Evolutionary conservation across 805 yeast species (phyloP).

Genomic region (Yamadazyma phyllophila): DNA sequence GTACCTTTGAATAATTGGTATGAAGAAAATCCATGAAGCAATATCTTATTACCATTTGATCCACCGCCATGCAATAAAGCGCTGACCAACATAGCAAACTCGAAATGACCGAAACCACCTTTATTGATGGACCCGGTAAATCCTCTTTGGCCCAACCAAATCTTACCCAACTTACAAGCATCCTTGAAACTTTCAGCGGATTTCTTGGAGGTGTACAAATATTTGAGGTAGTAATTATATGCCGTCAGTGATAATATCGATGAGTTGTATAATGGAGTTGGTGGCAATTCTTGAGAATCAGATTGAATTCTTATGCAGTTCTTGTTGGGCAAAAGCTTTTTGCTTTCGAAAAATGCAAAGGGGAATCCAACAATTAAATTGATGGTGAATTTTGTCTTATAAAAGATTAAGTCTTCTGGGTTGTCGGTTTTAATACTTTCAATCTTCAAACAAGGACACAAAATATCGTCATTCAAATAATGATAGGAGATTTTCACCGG

Average conservation of each 20-base stretch:
- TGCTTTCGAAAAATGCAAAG: constrained; percentile 63
- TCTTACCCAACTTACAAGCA: constrained; percentile 80
- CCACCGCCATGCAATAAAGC: constrained; percentile 85
- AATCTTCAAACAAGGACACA: constrained; percentile 71
- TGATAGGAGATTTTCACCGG: constrained; percentile 63
- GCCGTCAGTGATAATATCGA: constrained; percentile 69
- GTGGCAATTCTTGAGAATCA: constrained; percentile 46
- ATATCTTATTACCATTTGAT: constrained; percentile 65
- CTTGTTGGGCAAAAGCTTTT: constrained; percentile 74
- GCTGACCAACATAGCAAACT: constrained; percentile 78
- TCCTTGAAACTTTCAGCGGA: constrained; percentile 79
- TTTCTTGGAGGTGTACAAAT: constrained; percentile 71
- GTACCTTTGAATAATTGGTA: constrained; percentile 93
- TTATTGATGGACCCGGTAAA: constrained; percentile 58
- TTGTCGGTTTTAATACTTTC: constrained; percentile 52
- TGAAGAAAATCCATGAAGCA: constrained; percentile 85
- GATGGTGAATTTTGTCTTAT: constrained; percentile 67
- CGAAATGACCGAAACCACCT: constrained; percentile 92
- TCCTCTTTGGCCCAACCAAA: constrained; percentile 91
- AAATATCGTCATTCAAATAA: constrained; percentile 69
- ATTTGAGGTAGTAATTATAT: constrained; percentile 69
- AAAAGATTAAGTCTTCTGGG: constrained; percentile 51
- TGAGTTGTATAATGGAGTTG: constrained; percentile 87
- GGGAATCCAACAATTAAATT: constrained; percentile 75
- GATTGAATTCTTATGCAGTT: constrained; percentile 77